Percentiles rank a stretch among this genome's conserved stretches.
These are phyloP conservation scores for Cutaneotrichosporon mucoides DNA, from an alignment of 1,284 basidiomycete genomes.

Conservation along the genomic window DNA sequence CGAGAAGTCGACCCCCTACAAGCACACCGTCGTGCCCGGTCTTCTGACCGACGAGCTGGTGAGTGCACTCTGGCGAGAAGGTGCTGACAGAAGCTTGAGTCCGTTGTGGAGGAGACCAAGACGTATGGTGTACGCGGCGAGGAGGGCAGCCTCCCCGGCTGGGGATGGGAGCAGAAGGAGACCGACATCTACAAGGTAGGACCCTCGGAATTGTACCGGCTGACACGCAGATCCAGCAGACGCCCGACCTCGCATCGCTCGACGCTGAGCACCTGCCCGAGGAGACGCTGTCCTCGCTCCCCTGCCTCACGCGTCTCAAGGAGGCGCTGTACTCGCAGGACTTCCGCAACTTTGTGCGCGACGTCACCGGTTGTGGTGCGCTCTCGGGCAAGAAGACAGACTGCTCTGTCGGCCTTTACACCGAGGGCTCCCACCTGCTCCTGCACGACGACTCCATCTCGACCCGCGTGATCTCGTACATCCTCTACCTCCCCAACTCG, in stretches of 20 bases:
- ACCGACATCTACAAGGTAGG: constrained; percentile 96
- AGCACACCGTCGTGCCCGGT: constrained; percentile 74
- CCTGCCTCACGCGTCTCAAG: constrained; percentile 73
- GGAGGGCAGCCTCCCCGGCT: constrained; percentile 46
- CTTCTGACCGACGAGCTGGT: constrained; percentile 82
- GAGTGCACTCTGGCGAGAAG: constrained; percentile 23
- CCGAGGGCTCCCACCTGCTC: constrained; percentile 80
- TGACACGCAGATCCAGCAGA: constrained; percentile 77
- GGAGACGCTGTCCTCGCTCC: constrained; percentile 63
- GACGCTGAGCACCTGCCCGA: constrained; percentile 59
- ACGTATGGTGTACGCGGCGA: constrained; percentile 47
- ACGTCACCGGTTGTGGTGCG: constrained; percentile 89
- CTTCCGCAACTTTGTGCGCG: constrained; percentile 79
- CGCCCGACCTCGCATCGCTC: constrained; percentile 93
- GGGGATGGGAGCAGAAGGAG: constrained; percentile 90
- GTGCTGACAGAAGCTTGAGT: constrained; percentile 54
- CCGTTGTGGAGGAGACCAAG: constrained; percentile 58
- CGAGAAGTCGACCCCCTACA: constrained; percentile 65
- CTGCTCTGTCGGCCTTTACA: constrained; percentile 92
- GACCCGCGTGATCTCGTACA: constrained; percentile 89
- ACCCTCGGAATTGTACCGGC: not conserved
- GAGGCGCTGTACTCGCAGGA: constrained; percentile 85
- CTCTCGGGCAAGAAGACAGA: constrained; percentile 89
- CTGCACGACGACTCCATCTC: constrained; percentile 99
- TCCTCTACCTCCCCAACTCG: constrained; percentile 93